These are phyloP conservation scores for Sungouiella blattae DNA, from an alignment of 805 yeast species.

Conservation along the genomic window DNA sequence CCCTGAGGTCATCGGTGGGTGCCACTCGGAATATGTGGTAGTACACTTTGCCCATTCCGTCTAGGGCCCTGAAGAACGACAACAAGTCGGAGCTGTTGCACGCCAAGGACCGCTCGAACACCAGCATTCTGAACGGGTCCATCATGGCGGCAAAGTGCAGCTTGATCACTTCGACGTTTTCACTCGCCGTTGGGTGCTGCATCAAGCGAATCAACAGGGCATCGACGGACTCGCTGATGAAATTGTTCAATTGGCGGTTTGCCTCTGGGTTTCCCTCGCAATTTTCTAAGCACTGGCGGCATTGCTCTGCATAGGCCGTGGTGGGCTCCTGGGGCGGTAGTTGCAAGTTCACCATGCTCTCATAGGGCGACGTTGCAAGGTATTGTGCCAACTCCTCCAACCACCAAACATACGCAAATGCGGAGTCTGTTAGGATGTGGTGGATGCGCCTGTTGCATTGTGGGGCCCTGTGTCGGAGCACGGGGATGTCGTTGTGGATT, in stretches of 20 bases:
- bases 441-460: too few relatives aligned
- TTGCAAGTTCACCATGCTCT: not conserved
- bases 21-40: not conserved
- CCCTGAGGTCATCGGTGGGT: not conserved
- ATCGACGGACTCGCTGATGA: not conserved
- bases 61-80: constrained; percentile 1
- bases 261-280: not conserved
- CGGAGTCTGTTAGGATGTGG: not conserved
- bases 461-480: too few relatives aligned
- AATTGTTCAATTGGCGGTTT: not conserved
- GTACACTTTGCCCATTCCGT: constrained; percentile 1
- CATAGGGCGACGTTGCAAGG: not conserved
- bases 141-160: not conserved
- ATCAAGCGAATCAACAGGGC: not conserved
- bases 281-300: not conserved
- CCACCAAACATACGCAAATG: constrained; percentile 1
- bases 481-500: too few relatives aligned
- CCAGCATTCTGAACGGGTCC: constrained; percentile 1
- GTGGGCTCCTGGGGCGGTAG: not conserved
- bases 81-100: not conserved
- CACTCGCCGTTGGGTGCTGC: not conserved
- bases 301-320: not conserved
- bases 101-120: not conserved
- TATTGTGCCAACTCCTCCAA: not conserved
- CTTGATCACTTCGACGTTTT: not conserved